A percentile compares a stretch with the other conserved stretches of the same genome.
Conservation (phyloP, 2,329 filamentous ascomycete genomes). For the Trichophyton equinum region DNA sequence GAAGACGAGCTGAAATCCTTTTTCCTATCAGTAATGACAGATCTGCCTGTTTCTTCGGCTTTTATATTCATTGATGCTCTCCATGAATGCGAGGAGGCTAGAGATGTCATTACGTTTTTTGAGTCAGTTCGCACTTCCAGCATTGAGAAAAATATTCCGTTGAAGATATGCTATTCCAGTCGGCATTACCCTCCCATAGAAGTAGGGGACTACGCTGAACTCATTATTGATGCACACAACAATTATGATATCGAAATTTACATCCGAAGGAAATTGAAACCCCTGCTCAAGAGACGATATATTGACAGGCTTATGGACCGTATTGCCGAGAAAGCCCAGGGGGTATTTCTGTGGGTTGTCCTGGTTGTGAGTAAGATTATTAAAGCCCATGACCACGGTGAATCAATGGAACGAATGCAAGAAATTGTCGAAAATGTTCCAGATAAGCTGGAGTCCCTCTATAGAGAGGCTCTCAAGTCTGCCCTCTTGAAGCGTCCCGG, state of each 20-base stretch:
- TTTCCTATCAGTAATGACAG: constrained; percentile 14
- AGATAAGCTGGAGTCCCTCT: not conserved
- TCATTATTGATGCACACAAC: constrained; percentile 33
- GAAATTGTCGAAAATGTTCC: constrained; percentile 22
- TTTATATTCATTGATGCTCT: constrained; percentile 32
- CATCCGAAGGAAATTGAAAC: constrained; percentile 9
- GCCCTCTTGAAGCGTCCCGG: not conserved
- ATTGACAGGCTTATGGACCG: constrained; percentile 16
- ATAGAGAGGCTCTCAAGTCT: not conserved
- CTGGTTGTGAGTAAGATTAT: constrained; percentile 37
- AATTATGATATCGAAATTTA: constrained; percentile 19
- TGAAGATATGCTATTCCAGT: constrained; percentile 30
- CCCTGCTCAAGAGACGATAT: constrained; percentile 8
- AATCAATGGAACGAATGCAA: constrained; percentile 20
- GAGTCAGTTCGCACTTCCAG: constrained; percentile 12
- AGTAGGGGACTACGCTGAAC: constrained; percentile 19
- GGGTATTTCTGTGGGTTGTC: constrained; percentile 38
- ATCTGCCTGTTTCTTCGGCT: constrained; percentile 10
- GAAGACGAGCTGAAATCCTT: constrained; percentile 11
- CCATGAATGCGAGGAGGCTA: constrained; percentile 31
- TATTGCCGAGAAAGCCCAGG: constrained; percentile 29
- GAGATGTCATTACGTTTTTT: constrained; percentile 7
- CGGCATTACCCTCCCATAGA: constrained; percentile 34
- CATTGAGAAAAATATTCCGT: not conserved
- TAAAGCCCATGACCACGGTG: constrained; percentile 24